phyloP scores from a whole-genome alignment of 1,284 basidiomycete genomes.

The Amylostereum areolatum region DNA sequence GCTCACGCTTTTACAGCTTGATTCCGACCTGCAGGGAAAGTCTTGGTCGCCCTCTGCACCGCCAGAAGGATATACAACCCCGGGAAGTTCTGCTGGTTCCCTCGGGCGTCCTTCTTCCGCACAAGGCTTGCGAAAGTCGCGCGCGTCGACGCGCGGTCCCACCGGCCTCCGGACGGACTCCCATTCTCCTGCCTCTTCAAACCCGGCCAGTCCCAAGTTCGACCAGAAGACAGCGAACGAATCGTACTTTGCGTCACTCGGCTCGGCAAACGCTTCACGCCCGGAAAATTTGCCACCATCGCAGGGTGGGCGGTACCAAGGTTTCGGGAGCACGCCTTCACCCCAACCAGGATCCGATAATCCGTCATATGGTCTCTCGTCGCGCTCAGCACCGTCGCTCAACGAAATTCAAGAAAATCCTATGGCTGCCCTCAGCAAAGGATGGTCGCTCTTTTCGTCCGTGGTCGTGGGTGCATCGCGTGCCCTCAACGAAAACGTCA shows the following conservation, averaged over 20 bases:
- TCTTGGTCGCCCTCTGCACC: slow-evolving; percentile 68
- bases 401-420: slow-evolving; percentile 78
- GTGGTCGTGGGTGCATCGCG: slow-evolving; percentile 69
- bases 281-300: slow-evolving; percentile 73
- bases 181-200: slow-evolving; percentile 36
- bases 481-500: slow-evolving; percentile 71
- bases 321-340: slow-evolving; percentile 73
- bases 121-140: slow-evolving; percentile 72
- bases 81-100: slow-evolving; percentile 28
- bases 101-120: slow-evolving; percentile 56
- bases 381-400: slow-evolving; percentile 63
- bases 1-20: slow-evolving; percentile 43
- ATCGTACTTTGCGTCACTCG: slow-evolving; percentile 67
- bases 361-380: slow-evolving; percentile 62
- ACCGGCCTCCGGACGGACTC: slow-evolving; percentile 46
- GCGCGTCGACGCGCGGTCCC: slow-evolving; percentile 53
- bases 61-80: slow-evolving; percentile 35
- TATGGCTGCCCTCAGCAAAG: slow-evolving; percentile 70
- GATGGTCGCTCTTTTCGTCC: slow-evolving; percentile 79
- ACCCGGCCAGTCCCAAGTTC: slow-evolving; percentile 25
- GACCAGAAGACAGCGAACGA: slow-evolving; percentile 71
- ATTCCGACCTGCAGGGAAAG: slow-evolving; percentile 62
- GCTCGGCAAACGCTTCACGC: slow-evolving; percentile 64
- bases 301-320: slow-evolving; percentile 80
- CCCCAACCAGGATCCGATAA: slow-evolving; percentile 43